A percentile compares a stretch with the other conserved stretches of the same genome.
Evolutionary conservation across 495 filamentous ascomycete species (phyloP).

Genomic region (Aspergillus saccharolyticus): DNA sequence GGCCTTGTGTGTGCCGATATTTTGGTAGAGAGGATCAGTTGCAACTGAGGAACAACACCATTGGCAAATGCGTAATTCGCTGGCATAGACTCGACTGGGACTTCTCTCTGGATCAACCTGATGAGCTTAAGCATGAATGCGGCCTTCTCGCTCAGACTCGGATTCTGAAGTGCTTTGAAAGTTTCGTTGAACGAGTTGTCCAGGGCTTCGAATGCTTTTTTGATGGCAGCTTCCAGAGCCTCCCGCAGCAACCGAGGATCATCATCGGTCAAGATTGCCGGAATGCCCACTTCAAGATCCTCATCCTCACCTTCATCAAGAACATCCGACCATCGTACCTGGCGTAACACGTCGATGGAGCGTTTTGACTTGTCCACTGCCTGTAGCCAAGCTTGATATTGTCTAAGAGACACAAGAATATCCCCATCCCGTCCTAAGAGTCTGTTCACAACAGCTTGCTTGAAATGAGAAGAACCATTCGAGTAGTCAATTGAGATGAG

Average conservation of each 20-base stretch:
- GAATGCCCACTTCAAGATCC: conserved; percentile 56
- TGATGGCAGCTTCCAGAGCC: conserved; percentile 53
- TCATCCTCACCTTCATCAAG: conserved; percentile 71
- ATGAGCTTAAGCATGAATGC: conserved; percentile 71
- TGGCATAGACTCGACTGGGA: conserved; percentile 47
- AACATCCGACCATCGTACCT: conserved; percentile 70
- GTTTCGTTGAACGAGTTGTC: conserved; percentile 47
- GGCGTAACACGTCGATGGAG: conserved; percentile 61
- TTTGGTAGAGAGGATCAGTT: conserved; percentile 46
- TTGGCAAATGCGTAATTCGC: conserved; percentile 36
- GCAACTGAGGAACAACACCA: conserved; percentile 51
- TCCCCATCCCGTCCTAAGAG: conserved; percentile 62
- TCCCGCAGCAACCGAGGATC: conserved; percentile 64
- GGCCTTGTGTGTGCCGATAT: conserved; percentile 19
- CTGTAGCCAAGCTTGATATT: conserved; percentile 64
- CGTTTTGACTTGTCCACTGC: conserved; percentile 55
- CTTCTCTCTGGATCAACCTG: conserved; percentile 64
- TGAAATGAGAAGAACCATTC: conserved; percentile 53
- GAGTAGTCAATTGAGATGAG: conserved; percentile 47
- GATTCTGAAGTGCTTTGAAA: conserved; percentile 38
- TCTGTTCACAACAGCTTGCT: conserved; percentile 44
- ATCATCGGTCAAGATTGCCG: conserved; percentile 60
- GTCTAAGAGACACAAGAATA: conserved; percentile 52
- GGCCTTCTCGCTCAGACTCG: conserved; percentile 49
- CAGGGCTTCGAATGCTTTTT: conserved; percentile 53